Evolutionary conservation across 352 stramenopile species (phyloP), one percentile per base, ranked within the genome.

Genomic region (Phytopythium mirpurense): DNA sequence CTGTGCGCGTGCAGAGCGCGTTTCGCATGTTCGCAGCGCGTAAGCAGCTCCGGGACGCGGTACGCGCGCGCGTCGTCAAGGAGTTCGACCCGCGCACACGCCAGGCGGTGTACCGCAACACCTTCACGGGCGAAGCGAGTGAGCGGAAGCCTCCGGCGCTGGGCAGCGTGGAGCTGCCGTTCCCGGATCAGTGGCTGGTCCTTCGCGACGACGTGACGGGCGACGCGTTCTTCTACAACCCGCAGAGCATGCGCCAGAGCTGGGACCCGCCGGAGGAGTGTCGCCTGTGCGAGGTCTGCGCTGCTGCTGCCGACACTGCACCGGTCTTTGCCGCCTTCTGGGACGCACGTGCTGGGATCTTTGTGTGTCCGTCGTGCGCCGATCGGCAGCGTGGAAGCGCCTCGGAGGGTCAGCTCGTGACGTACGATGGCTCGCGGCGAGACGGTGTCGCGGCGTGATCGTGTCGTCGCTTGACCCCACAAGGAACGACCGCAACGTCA

Each of bases 161-260:
- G 6, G 77, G 74, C 10, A 65, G 65, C 10, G 57, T 83, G 36
- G 78, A 92, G 26, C 57, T 92, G 9, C 57, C 78, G 24, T 83
- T 74, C 46, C 49, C 72, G 2, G 71, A 88, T 26, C 63, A 72
- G 41, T 92, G 82, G 78, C 63, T 86, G 19, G 45, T 86, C 27
- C 69, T 90, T 18, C 40, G 59, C 18, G 77, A 88, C 41, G 47
- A 63, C 8, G 49, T 67, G 14, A 69, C 80, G 16, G 75, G 60
- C 27, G 72, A 85, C 36, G 51, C 51, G n/a, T 88, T 75, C 63
- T 92, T 81, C 56, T 92, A 85, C 68, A 80, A 90, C 46, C 74
- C 77, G 15, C 64, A 48, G 53, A 57, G 31, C 26, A 81, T 83
- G 65, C 51, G 59, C 8, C 78, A 90, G 52, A 76, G 56, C 40